phyloP scores from a whole-genome alignment of 768 basidiomycete genomes.

The Boletus coccyginus region DNA sequence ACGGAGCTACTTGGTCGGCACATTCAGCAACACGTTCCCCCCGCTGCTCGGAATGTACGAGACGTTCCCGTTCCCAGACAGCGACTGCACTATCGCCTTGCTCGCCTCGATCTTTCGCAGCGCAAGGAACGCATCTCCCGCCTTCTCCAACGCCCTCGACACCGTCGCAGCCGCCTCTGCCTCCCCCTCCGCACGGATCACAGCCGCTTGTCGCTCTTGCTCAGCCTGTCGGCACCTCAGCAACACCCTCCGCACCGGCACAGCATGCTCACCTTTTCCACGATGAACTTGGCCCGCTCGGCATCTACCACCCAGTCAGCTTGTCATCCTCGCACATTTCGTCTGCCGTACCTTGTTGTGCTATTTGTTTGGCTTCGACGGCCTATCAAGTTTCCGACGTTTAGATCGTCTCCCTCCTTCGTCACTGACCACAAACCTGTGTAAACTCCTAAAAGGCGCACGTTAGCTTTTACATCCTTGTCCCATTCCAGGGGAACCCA shows the following conservation, averaged over 20 bases:
- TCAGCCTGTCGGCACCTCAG: slow-evolving; percentile 67
- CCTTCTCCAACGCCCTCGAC: slow-evolving; percentile 85
- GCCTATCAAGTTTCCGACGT: slow-evolving; percentile 43
- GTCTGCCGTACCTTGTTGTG: slow-evolving; percentile 80
- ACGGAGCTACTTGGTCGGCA: slow-evolving; percentile 49
- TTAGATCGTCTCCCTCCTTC: background rate
- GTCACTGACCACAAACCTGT: slow-evolving; percentile 39
- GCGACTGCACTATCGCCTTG: slow-evolving; percentile 92
- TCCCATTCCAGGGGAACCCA: slow-evolving; percentile 26
- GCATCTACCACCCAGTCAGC: slow-evolving; percentile 60
- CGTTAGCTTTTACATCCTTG: slow-evolving; percentile 2
- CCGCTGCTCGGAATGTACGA: slow-evolving; percentile 84
- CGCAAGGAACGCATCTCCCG: slow-evolving; percentile 93
- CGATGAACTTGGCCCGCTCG: slow-evolving; percentile 98
- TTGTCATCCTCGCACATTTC: background rate
- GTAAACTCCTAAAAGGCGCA: slow-evolving; percentile 70
- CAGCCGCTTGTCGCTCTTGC: slow-evolving; percentile 97
- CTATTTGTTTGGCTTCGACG: slow-evolving; percentile 99
- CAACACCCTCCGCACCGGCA: slow-evolving; percentile 1
- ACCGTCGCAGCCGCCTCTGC: slow-evolving; percentile 96
- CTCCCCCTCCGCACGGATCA: slow-evolving; percentile 97
- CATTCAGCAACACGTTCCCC: slow-evolving; percentile 79
- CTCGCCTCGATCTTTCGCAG: slow-evolving; percentile 96
- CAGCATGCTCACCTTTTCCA: slow-evolving; percentile 75
- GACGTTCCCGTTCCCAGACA: slow-evolving; percentile 78